Evolutionary conservation across 2,329 filamentous ascomycete genomes (phyloP).

Genomic region (Alternaria viburni): DNA sequence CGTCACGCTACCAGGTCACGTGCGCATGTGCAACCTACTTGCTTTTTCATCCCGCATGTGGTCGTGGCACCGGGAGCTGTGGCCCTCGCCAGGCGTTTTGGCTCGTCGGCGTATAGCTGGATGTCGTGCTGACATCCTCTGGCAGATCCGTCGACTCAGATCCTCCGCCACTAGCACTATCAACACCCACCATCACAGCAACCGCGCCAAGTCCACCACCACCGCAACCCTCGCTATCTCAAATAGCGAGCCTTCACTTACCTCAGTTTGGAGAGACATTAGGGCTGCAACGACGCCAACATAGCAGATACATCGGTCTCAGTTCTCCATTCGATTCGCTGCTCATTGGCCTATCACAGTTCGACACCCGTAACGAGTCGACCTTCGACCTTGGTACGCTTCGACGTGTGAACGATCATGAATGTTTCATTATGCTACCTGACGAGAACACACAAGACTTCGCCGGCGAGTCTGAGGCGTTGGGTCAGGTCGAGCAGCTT

Average conservation of each 20-base stretch:
- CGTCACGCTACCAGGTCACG: constrained; percentile 22
- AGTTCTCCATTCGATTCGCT: constrained; percentile 84
- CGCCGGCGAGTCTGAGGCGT: constrained; percentile 71
- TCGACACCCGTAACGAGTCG: constrained; percentile 82
- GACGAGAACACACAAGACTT: constrained; percentile 75
- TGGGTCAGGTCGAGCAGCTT: constrained; percentile 75
- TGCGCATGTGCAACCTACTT: constrained; percentile 25
- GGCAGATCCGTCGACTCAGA: constrained; percentile 48
- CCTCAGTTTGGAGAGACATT: constrained; percentile 58
- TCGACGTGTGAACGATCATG: constrained; percentile 76
- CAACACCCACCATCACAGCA: constrained; percentile 50
- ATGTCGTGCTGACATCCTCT: constrained; percentile 32
- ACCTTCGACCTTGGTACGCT: constrained; percentile 68
- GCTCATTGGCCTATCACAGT: constrained; percentile 80
- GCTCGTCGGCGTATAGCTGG: constrained; percentile 6
- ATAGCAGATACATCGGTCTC: constrained; percentile 82
- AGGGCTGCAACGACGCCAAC: constrained; percentile 77
- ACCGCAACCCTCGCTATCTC: constrained; percentile 36
- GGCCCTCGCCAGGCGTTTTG: not conserved
- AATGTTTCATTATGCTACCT: constrained; percentile 81
- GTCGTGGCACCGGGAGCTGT: not conserved
- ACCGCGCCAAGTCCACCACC: constrained; percentile 47
- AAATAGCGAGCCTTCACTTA: constrained; percentile 39
- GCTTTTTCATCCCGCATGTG: not conserved
- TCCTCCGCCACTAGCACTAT: constrained; percentile 48